A percentile compares a stretch with the other conserved stretches of the same genome.
Conservation (phyloP, 129 eudicot genomes). For the Helichrysum umbraculigerum region DNA sequence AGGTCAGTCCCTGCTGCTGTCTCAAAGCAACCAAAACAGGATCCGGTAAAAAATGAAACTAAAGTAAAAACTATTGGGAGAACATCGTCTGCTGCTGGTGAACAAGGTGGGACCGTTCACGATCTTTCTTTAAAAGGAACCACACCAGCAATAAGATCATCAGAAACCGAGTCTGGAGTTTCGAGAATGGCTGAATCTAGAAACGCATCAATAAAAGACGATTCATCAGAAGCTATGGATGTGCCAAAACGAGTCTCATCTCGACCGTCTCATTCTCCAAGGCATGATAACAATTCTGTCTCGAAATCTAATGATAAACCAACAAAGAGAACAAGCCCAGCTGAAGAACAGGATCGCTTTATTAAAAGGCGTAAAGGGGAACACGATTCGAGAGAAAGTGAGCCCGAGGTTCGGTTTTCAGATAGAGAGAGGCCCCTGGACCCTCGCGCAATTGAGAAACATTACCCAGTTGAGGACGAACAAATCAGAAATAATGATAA, state of each 20-base stretch:
- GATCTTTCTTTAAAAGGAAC: constrained; percentile 48
- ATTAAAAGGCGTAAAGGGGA: constrained; percentile 84
- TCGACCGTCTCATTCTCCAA: constrained; percentile 69
- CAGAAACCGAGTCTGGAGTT: constrained; percentile 56
- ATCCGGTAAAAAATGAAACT: constrained; percentile 56
- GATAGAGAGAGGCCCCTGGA: constrained; percentile 66
- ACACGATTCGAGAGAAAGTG: constrained; percentile 60
- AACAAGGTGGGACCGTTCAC: constrained; percentile 38
- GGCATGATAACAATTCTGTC: constrained; percentile 50
- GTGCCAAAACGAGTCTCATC: constrained; percentile 50
- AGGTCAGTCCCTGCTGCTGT: constrained; percentile 54
- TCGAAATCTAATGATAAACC: constrained; percentile 59
- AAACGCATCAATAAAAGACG: constrained; percentile 51
- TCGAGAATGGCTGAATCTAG: constrained; percentile 51
- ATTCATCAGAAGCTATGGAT: constrained; percentile 51
- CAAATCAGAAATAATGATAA: constrained; percentile 40
- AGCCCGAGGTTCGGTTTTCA: constrained; percentile 56
- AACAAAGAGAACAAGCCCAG: constrained; percentile 83
- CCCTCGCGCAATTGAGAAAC: constrained; percentile 48
- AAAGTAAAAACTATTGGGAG: constrained; percentile 58
- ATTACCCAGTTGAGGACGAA: constrained; percentile 40
- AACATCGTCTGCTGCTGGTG: constrained; percentile 35
- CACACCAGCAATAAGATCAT: constrained; percentile 43
- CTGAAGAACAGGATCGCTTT: constrained; percentile 71
- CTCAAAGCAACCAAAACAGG: constrained; percentile 66